A percentile compares a stretch with the other conserved stretches of the same genome.
phyloP scores from a whole-genome alignment of 495 filamentous ascomycete genomes.

The Aspergillus ostianus region DNA sequence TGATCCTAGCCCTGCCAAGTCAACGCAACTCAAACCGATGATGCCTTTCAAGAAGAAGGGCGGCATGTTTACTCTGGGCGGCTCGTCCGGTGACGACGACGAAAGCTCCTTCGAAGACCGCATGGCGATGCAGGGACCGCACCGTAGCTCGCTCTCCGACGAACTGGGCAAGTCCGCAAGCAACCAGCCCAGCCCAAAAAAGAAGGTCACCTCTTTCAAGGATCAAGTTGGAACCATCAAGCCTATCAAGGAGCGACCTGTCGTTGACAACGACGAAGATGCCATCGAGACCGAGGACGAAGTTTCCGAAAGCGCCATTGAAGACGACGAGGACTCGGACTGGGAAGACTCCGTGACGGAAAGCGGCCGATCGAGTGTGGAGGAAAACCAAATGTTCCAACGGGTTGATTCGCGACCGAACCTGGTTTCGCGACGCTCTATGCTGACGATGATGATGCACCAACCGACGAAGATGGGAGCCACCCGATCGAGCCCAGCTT shows the following conservation, averaged over 20 bases:
- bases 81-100: constrained; percentile 73
- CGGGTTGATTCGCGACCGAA: constrained; percentile 87
- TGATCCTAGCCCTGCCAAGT: constrained; percentile 48
- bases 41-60: constrained; percentile 56
- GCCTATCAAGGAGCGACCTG: constrained; percentile 57
- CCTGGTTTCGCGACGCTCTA: constrained; percentile 78
- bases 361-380: constrained; percentile 74
- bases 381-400: constrained; percentile 78
- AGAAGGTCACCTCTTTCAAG: constrained; percentile 84
- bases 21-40: constrained; percentile 44
- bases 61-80: constrained; percentile 74
- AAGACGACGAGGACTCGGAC: constrained; percentile 83
- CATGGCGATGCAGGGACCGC: constrained; percentile 42
- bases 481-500: constrained; percentile 76
- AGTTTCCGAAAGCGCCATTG: constrained; percentile 78
- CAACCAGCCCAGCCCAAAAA: constrained; percentile 39
- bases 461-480: constrained; percentile 52
- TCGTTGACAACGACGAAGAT: constrained; percentile 64
- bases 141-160: constrained; percentile 54
- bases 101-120: constrained; percentile 76
- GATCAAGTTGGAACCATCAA: constrained; percentile 68
- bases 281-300: constrained; percentile 72
- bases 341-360: constrained; percentile 95
- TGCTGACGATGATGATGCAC: constrained; percentile 87
- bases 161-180: constrained; percentile 43